Evolutionary conservation across 176 grass and related monocot genomes (phyloP), one percentile per base, ranked within the genome.

Genomic region (Triticum dicoccoides): DNA sequence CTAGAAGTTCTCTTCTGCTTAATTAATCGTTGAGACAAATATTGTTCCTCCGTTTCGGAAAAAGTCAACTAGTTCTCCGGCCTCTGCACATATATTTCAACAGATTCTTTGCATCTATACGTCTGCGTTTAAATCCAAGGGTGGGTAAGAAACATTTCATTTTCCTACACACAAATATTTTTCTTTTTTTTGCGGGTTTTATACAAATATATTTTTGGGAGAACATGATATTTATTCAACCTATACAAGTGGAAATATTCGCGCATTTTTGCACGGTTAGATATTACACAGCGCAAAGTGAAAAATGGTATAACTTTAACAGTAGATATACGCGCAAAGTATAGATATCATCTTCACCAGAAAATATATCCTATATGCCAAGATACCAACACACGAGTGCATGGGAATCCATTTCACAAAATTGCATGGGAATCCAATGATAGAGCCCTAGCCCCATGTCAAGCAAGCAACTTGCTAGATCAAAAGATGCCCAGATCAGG

Each of bases 341-440:
- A 8, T 3, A 65, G 21, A 33, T 12, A 65, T 51, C 30, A 52
- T 77, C 8, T 65, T 8, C 71, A 65, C 56, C 23, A 23, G 38
- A 65, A 76, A 64, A 23, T 18, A 64, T 76, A 76, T 59, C 18
- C 56, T 59, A 59, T 84, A 84, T 76, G 64, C 82, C 58, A 51
- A 49, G 58, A 65, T 52, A 81, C 38, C 51, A 80, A 9, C 66
- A 73, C 24, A 9, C 38, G 49, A 80, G 38, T 66, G 51, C n/a
- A 30, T 33, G 15, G 25, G 49, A 77, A 39, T 65, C 39, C 86
- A 11, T 8, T 42, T 24, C 4, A 29, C 10, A 64, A 27, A 49
- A 2, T 38, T 87, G 61, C 69, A 52, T 82, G 21, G 11, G 85
- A 82, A 87, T 82, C 69, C 56, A 58, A 12, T 87, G 72, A 75